Percentiles rank a stretch among this genome's conserved stretches.
Evolutionary conservation across 441 rosid species (phyloP).

Genomic region (Croton setiger): DNA sequence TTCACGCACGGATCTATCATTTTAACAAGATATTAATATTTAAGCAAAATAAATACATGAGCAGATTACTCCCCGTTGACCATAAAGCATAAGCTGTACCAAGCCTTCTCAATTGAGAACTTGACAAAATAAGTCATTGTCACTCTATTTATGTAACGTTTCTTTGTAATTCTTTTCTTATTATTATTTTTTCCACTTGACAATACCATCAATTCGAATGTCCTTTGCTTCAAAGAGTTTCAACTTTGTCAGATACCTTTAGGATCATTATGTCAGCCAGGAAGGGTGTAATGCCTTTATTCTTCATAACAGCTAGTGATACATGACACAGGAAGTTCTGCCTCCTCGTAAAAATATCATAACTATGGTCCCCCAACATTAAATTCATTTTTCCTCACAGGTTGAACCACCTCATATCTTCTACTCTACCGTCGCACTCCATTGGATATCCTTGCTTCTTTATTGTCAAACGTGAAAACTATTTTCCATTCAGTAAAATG

Average conservation of each 20-base stretch:
- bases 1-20: background rate
- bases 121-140: background rate
- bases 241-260: background rate
- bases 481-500: background rate
- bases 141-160: background rate
- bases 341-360: background rate
- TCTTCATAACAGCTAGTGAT: background rate
- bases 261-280: background rate
- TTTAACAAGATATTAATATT: background rate
- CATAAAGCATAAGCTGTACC: background rate
- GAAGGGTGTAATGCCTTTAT: background rate
- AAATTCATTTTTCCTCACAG: background rate
- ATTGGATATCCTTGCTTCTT: background rate
- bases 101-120: background rate
- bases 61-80: background rate
- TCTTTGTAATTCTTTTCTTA: background rate
- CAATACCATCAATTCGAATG: background rate
- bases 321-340: background rate
- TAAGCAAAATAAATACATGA: background rate
- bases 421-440: background rate
- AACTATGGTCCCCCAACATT: background rate
- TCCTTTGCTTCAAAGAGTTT: background rate
- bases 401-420: background rate
- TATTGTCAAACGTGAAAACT: background rate
- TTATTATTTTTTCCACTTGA: background rate